Evolutionary conservation across 2,329 filamentous ascomycete genomes (phyloP), one percentile per base, ranked within the genome.

Genomic region (Phaeoacremonium minimum): DNA sequence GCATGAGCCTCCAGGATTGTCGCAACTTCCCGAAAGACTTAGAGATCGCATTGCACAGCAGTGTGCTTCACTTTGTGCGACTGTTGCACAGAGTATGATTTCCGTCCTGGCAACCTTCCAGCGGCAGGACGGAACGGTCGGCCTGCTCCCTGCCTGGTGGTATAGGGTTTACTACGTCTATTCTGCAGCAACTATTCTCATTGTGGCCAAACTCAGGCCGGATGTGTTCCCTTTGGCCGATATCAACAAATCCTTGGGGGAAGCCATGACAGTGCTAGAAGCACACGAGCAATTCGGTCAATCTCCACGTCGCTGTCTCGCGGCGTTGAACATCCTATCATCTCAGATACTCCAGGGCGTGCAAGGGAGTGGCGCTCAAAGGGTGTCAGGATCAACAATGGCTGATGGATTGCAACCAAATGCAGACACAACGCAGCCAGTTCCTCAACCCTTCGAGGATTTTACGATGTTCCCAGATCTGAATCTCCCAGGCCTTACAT

Each of bases 171-270:
- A 42, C 30, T 47, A 44, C 18, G 28, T 47, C n/a, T 38, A 47
- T 16, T 41, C 42, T 16, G 44, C 43, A 5, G 43, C 40, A 5
- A 43, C 34, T 13, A 37, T 33, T 15, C 38, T 44, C 15, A 18
- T 46, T 12, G 43, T 44, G 3, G 39, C 45, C 13, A 44, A 53
- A 52, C 40, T 52, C 18, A 14, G 16, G 15, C 29, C 46, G 3
- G 50, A 53, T 4, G 36, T 53, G 14, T 55, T 47, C 30, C 51
- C 44, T 1, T 33, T 43, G 13, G 44, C 45, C 8, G 46, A 26
- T 9, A 26, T 53, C 9, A 36, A 46, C n/a, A 37, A 43, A 36
- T 52, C 50, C 2, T 56, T 51, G 53, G 18, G 41, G 13, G 40
- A 19, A 17, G 41, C 48, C 14, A 33, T 53, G 33, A 33, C 39